Evolutionary conservation across 202 grass and related monocot genomes (phyloP).

Genomic region (Miscanthus sacchariflorus): DNA sequence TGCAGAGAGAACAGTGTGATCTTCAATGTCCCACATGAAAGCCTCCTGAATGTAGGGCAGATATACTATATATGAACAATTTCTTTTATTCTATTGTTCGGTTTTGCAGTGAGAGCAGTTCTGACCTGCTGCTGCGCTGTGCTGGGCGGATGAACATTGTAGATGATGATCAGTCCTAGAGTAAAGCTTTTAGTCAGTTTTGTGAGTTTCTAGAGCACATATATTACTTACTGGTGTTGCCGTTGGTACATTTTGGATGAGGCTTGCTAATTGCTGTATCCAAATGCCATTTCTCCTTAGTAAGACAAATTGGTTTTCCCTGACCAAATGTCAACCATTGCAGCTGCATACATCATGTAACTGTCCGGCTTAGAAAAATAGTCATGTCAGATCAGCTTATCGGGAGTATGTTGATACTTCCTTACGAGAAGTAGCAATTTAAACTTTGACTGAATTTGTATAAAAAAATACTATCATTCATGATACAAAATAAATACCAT

Average conservation of each 20-base stretch:
- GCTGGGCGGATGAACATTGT: constrained; percentile 47
- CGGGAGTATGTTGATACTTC: too few species aligned
- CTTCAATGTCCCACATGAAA: constrained; percentile 94
- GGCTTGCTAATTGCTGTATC: background rate
- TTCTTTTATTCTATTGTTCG: constrained; percentile 1
- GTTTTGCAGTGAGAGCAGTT: constrained; percentile 40
- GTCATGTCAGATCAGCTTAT: too few species aligned
- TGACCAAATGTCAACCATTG: background rate
- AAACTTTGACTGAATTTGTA: too few species aligned
- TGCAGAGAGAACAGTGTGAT: constrained; percentile 95
- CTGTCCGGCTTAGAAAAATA: background rate
- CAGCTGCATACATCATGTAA: background rate
- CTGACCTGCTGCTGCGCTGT: constrained; percentile 15
- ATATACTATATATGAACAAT: constrained; percentile 78
- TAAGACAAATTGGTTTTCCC: background rate
- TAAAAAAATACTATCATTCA: too few species aligned
- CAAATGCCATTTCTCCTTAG: constrained; percentile 4
- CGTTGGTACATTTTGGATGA: constrained; percentile 2
- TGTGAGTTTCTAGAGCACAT: background rate
- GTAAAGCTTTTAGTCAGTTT: constrained; percentile 36
- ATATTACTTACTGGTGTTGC: background rate
- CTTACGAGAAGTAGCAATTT: too few species aligned
- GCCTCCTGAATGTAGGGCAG: constrained; percentile 91
- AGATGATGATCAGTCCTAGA: constrained; percentile 45
- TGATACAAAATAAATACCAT: too few species aligned